Conservation (phyloP, 2,329 filamentous ascomycete genomes). For the Pseudocercospora eumusae region DNA sequence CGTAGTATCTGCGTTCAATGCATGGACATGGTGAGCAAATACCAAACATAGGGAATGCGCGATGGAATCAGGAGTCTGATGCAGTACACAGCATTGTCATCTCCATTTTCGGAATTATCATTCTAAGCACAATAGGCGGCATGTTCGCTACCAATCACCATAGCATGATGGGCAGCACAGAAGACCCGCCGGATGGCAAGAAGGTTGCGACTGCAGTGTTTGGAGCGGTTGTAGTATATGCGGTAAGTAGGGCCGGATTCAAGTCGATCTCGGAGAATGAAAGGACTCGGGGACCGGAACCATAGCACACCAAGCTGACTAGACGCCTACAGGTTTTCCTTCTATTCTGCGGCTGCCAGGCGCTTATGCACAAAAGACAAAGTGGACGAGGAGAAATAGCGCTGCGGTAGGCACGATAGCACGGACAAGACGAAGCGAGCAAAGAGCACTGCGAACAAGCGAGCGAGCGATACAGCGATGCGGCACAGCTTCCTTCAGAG, state of each 20-base stretch:
- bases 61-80: neutral
- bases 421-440: neutral
- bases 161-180: constrained; percentile 74
- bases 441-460: constrained; percentile 7
- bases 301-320: neutral
- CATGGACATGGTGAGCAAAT: constrained; percentile 79
- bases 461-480: neutral
- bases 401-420: constrained; percentile 51
- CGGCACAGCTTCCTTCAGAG: constrained; percentile 9
- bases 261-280: neutral
- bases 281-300: neutral
- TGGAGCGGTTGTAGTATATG: constrained; percentile 83
- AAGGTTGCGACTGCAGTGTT: constrained; percentile 85
- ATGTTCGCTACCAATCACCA: constrained; percentile 78
- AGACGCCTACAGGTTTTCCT: constrained; percentile 69
- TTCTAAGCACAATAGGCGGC: constrained; percentile 65
- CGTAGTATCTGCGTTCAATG: constrained; percentile 85
- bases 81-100: constrained; percentile 63
- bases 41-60: constrained; percentile 35
- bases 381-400: constrained; percentile 82
- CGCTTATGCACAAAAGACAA: constrained; percentile 79
- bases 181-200: constrained; percentile 63
- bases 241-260: constrained; percentile 59
- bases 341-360: constrained; percentile 87
- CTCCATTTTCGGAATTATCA: constrained; percentile 65